Conservation (phyloP, 177 flowering plant species). For the Vitis hybrid region DNA sequence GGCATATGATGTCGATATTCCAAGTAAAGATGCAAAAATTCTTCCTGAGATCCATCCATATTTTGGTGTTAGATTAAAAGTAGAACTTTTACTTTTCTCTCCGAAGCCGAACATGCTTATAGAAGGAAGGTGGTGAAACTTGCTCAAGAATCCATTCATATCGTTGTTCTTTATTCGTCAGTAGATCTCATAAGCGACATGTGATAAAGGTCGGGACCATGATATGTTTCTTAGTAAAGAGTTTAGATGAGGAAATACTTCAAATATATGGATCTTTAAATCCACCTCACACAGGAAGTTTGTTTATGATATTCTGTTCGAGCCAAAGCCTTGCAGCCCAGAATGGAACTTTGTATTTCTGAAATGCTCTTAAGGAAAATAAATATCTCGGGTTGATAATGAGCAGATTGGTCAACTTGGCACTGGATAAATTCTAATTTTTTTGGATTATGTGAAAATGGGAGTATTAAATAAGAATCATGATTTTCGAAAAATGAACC, state of each 20-base stretch:
- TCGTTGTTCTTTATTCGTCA: slow-evolving; percentile 66
- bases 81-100: slow-evolving; percentile 64
- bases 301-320: slow-evolving; percentile 6
- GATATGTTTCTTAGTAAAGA: slow-evolving; percentile 74
- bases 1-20: slow-evolving; percentile 55
- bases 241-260: slow-evolving; percentile 41
- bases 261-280: slow-evolving; percentile 71
- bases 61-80: slow-evolving; percentile 59
- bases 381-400: no score
- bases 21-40: slow-evolving; percentile 46
- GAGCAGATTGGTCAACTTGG: no score
- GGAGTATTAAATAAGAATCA: no score
- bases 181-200: slow-evolving; percentile 65
- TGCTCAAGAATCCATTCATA: slow-evolving; percentile 64
- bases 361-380: no score
- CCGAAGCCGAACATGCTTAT: slow-evolving; percentile 79
- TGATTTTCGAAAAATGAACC: no score
- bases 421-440: no score
- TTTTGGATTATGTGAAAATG: no score
- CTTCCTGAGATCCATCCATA: slow-evolving; percentile 65
- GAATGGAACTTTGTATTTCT: no score
- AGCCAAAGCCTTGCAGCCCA: no score
- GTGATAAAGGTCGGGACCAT: slow-evolving; percentile 68
- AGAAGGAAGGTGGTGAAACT: slow-evolving; percentile 85
- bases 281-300: slow-evolving; percentile 60